Evolutionary conservation across 805 yeast genomes (phyloP).

Genomic region (Kuraishia borneana): DNA sequence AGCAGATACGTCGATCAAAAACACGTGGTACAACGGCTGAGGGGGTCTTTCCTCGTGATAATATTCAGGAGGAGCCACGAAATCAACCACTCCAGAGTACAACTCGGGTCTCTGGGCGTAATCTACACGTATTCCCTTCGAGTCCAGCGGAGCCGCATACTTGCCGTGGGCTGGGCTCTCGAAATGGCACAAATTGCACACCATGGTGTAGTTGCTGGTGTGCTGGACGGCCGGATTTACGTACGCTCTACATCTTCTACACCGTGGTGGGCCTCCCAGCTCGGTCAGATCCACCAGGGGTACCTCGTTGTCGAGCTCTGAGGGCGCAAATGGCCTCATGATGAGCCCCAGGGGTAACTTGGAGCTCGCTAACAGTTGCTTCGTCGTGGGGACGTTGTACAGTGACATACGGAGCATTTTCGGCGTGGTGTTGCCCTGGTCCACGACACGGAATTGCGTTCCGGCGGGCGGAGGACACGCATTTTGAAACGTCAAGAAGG

Average conservation of each 20-base stretch:
- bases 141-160: conserved; percentile 52
- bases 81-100: conserved; percentile 75
- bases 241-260: conserved; percentile 86
- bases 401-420: conserved; percentile 66
- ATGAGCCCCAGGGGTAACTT: conserved; percentile 75
- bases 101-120: conserved; percentile 62
- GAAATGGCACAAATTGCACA: conserved; percentile 82
- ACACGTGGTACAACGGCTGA: conserved; percentile 53
- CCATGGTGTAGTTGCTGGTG: conserved; percentile 47
- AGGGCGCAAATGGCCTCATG: conserved; percentile 75
- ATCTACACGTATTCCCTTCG: conserved; percentile 54
- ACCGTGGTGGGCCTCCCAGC: conserved; percentile 68
- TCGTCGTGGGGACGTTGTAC: conserved; percentile 74
- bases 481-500: conserved; percentile 65
- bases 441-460: conserved; percentile 54
- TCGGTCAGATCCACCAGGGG: conserved; percentile 56
- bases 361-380: conserved; percentile 55
- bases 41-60: conserved; percentile 32
- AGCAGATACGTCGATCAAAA: conserved; percentile 58
- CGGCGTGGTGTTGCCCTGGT: conserved; percentile 82
- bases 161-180: conserved; percentile 59
- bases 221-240: conserved; percentile 75
- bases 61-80: conserved; percentile 65
- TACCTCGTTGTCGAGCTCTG: conserved; percentile 39
- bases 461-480: conserved; percentile 80